Evolutionary conservation across 495 filamentous ascomycete species (phyloP).

Genomic region (Annulohypoxylon maeteangense): DNA sequence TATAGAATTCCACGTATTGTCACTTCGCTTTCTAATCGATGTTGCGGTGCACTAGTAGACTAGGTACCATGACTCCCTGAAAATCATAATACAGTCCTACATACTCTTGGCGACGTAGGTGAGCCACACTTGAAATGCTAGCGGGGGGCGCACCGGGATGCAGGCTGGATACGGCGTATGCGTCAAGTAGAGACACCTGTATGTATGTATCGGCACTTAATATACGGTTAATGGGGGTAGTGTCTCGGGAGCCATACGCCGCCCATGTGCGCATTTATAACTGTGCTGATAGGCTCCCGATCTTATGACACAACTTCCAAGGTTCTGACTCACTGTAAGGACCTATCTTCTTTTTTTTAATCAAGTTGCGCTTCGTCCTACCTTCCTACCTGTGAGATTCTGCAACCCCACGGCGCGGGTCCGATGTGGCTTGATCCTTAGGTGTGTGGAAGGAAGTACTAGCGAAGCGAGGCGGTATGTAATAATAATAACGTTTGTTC

Average conservation of each 20-base stretch:
- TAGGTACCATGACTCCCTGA: background rate
- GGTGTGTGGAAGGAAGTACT: background rate
- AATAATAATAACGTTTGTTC: background rate
- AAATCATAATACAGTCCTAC: background rate
- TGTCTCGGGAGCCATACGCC: background rate
- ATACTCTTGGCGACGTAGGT: background rate
- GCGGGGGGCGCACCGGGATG: background rate
- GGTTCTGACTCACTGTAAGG: background rate
- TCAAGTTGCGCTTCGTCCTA: background rate
- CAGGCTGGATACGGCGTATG: slow-evolving; percentile 18
- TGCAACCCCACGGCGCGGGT: background rate
- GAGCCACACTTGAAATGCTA: background rate
- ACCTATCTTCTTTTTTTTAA: background rate
- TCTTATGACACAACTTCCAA: no score
- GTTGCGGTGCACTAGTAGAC: no score
- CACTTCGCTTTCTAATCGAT: no score
- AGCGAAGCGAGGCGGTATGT: background rate
- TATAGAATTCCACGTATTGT: background rate
- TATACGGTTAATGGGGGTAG: background rate
- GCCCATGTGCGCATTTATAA: background rate
- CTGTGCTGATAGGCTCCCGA: background rate
- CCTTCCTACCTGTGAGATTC: background rate
- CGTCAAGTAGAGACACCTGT: background rate
- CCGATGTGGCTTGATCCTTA: background rate
- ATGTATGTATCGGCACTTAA: background rate